Evolutionary conservation across 2,329 filamentous ascomycete species (phyloP).

Genomic region (Blastomyces gilchristii): DNA sequence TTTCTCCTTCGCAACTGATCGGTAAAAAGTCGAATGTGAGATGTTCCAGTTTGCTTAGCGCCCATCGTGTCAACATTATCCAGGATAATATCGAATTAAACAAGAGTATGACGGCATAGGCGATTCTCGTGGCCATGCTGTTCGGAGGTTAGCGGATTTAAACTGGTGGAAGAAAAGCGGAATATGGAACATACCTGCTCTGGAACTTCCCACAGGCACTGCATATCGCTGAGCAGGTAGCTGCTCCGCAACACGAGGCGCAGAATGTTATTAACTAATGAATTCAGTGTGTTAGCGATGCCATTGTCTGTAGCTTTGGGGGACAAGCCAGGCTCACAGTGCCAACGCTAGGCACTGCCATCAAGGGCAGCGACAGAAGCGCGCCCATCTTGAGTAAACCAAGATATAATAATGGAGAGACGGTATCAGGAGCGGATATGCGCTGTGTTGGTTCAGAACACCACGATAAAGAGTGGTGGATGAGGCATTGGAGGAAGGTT

Average conservation of each 20-base stretch:
- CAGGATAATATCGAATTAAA: slow-evolving; percentile 95
- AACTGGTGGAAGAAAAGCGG: not conserved
- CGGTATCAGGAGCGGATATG: not conserved
- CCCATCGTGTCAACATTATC: slow-evolving; percentile 99
- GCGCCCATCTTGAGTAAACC: slow-evolving; percentile 61
- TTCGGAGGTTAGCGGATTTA: slow-evolving; percentile 19
- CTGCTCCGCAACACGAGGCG: slow-evolving; percentile 90
- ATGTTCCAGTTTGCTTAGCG: slow-evolving; percentile 87
- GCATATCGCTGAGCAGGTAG: slow-evolving; percentile 91
- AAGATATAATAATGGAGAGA: not conserved
- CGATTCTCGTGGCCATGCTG: slow-evolving; percentile 93
- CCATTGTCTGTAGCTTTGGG: not conserved
- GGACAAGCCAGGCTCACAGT: slow-evolving; percentile 53
- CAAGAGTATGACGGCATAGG: slow-evolving; percentile 86
- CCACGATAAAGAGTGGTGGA: not conserved
- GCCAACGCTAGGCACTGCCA: slow-evolving; percentile 76
- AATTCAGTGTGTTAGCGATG: slow-evolving; percentile 4
- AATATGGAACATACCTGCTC: slow-evolving; percentile 57
- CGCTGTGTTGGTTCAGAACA: not conserved
- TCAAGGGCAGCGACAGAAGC: slow-evolving; percentile 74
- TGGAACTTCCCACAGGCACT: slow-evolving; percentile 93
- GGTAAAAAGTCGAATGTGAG: slow-evolving; percentile 92
- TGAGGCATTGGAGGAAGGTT: slow-evolving; percentile 3
- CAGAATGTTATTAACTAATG: slow-evolving; percentile 61
- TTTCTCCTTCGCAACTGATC: slow-evolving; percentile 79